Base-by-base conservation (phyloP, 1,139 yeast species). In the Geotrichum citri-aurantii region DNA sequence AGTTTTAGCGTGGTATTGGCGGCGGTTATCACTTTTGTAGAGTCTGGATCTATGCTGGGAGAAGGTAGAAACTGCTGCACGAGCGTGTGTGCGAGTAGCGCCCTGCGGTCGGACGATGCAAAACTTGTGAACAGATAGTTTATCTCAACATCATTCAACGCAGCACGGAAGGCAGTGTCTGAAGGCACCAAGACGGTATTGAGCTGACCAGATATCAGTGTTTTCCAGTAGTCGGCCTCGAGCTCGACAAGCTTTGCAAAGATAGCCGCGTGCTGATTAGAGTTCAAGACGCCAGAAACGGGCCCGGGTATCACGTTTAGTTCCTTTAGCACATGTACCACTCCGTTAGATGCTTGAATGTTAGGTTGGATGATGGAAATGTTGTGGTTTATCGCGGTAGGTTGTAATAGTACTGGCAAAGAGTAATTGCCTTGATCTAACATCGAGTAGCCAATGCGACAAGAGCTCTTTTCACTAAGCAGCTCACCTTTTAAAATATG, bases 301-400 rank as follows among this genome's bases (percentile, higher is more conserved):
- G 76, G 62, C 1, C 75, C 75, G 49, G 83, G 81, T 1, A 74
- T 56, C 0, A 76, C 75, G 4, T 88, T 66, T 6, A 85, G 67
- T 8, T 74, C 67, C 62, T 85, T 86, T 2, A 89, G 76, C 0
- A 90, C 93, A 62, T 89, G 95, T 7, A 92, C 83, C 29, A 82
- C 82, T 0, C 96, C 88, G 56, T 85, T 82, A 49, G 81, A 80
- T 1, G 96, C 93, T 59, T 75, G 73, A 52, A 86, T 70, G 68
- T 90, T 90, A 0, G 79, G 70, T 40, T 86, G 90, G 2, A 88
- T 81, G 2, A 90, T 79, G 0, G 44, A n/a, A 37, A 37, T 37
- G n/a, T 37, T 37, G 44, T 37, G 44, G 10, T 37, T 37, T n/a
- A 37, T n/a, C 4, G 44, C 8, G 10, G 19, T 4, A 17, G 44